phyloP scores from a whole-genome alignment of 352 stramenopile genomes.

The Phytophthora citrophthora region DNA sequence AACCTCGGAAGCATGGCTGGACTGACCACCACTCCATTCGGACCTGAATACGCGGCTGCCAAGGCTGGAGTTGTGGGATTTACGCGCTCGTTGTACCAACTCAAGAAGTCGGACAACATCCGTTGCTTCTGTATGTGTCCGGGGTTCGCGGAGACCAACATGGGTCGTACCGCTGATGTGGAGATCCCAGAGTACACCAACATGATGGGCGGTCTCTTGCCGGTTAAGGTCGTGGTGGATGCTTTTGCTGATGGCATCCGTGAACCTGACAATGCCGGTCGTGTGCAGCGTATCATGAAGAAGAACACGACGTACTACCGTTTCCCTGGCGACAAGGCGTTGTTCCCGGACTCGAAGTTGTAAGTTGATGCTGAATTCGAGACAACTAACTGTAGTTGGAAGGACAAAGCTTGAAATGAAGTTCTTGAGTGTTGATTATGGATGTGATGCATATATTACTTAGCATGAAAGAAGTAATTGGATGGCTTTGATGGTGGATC shows the following conservation, averaged over 20 bases:
- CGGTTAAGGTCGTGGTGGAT: slow-evolving; percentile 58
- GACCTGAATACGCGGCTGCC: slow-evolving; percentile 71
- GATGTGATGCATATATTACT: slow-evolving; percentile 32
- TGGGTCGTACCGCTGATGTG: slow-evolving; percentile 53
- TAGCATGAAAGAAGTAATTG: slow-evolving; percentile 23
- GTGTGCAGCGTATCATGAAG: slow-evolving; percentile 63
- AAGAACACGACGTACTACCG: slow-evolving; percentile 58
- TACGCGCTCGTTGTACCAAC: slow-evolving; percentile 65
- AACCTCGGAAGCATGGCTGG: slow-evolving; percentile 78
- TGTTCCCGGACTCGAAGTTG: slow-evolving; percentile 76
- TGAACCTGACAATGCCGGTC: slow-evolving; percentile 66
- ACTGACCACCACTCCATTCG: slow-evolving; percentile 56
- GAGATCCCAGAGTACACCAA: slow-evolving; percentile 53
- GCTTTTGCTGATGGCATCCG: slow-evolving; percentile 54
- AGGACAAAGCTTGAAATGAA: slow-evolving; percentile 7
- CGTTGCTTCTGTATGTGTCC: slow-evolving; percentile 73
- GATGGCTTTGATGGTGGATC: slow-evolving; percentile 7
- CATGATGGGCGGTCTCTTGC: slow-evolving; percentile 60
- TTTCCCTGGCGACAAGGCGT: slow-evolving; percentile 72
- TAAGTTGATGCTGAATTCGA: slow-evolving; percentile 18
- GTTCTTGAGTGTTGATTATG: slow-evolving; percentile 22
- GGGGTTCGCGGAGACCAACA: slow-evolving; percentile 72
- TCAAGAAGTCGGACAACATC: slow-evolving; percentile 74
- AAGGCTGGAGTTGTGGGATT: slow-evolving; percentile 82
- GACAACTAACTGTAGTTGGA: background rate